A percentile compares a stretch with the other conserved stretches of the same genome.
These are phyloP conservation scores for Batkoa obscura DNA, from an alignment of 371 early-diverging fungal genomes.

Conservation along the genomic window DNA sequence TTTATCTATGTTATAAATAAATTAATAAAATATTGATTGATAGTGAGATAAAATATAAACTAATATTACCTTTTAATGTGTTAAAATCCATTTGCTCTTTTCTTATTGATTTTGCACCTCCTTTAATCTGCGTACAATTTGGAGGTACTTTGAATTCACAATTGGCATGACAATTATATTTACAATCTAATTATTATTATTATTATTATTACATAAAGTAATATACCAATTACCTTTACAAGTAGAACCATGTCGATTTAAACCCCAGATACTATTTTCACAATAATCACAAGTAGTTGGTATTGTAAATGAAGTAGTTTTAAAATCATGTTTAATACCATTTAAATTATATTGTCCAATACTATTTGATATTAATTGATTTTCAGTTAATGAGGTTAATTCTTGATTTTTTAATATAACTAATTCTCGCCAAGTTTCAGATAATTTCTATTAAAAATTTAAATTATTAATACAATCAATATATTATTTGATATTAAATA, in stretches of 20 bases:
- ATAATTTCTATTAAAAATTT: conserved; percentile 14
- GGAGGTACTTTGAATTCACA: conserved; percentile 74
- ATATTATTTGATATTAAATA: background rate
- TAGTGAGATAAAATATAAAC: background rate
- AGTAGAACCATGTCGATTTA: conserved; percentile 53
- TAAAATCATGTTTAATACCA: conserved; percentile 42
- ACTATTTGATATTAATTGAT: conserved; percentile 27
- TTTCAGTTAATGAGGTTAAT: conserved; percentile 24
- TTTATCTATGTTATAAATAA: conserved; percentile 8
- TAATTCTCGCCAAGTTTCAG: conserved; percentile 25
- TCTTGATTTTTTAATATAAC: conserved; percentile 27
- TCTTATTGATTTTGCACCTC: conserved; percentile 28
- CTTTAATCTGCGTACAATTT: conserved; percentile 40
- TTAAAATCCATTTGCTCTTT: conserved; percentile 9
- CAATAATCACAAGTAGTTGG: conserved; percentile 67
- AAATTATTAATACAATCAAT: conserved; percentile 10
- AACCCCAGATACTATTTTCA: conserved; percentile 47
- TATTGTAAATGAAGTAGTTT: conserved; percentile 50
- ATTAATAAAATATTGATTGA: conserved; percentile 8
- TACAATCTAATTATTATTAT: conserved; percentile 29
- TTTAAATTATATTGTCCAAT: conserved; percentile 22
- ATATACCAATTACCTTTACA: conserved; percentile 26
- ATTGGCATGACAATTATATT: conserved; percentile 63
- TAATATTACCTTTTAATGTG: background rate
- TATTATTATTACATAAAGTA: background rate